phyloP scores from a whole-genome alignment of 2,329 filamentous ascomycete species.

The Neonectria faginata region DNA sequence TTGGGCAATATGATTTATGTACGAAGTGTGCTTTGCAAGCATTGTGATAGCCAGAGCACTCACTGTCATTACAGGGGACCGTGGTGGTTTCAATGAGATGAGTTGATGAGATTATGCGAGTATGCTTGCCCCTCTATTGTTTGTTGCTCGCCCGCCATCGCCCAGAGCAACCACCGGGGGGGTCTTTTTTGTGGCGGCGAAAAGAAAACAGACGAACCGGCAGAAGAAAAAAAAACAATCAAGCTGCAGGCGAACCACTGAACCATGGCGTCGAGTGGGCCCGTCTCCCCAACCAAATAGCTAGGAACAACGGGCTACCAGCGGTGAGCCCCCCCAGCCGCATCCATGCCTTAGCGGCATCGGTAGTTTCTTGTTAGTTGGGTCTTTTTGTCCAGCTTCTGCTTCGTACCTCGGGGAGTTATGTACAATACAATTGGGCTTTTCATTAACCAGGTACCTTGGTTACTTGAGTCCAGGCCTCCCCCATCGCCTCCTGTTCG shows the following conservation, averaged over 20 bases:
- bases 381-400: no score
- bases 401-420: no score
- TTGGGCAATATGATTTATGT: neutral
- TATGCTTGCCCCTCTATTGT: slow-evolving; percentile 20
- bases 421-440: no score
- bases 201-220: slow-evolving; percentile 2
- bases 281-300: slow-evolving; percentile 27
- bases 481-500: slow-evolving; percentile 4
- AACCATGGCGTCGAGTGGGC: slow-evolving; percentile 26
- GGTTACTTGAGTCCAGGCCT: no score
- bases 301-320: neutral
- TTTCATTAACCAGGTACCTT: no score
- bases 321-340: slow-evolving; percentile 1
- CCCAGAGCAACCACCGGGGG: slow-evolving; percentile 19
- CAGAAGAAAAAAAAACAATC: slow-evolving; percentile 9
- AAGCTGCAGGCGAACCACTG: slow-evolving; percentile 6
- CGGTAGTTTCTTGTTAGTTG: neutral
- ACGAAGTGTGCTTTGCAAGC: neutral
- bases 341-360: neutral
- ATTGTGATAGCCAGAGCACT: neutral
- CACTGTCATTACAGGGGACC: slow-evolving; percentile 6
- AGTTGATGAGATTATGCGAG: slow-evolving; percentile 5
- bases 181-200: slow-evolving; percentile 10
- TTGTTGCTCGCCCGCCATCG: slow-evolving; percentile 17
- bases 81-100: slow-evolving; percentile 9